Base-by-base conservation (phyloP, 768 basidiomycete species). In the Lactifluus subvellereus region DNA sequence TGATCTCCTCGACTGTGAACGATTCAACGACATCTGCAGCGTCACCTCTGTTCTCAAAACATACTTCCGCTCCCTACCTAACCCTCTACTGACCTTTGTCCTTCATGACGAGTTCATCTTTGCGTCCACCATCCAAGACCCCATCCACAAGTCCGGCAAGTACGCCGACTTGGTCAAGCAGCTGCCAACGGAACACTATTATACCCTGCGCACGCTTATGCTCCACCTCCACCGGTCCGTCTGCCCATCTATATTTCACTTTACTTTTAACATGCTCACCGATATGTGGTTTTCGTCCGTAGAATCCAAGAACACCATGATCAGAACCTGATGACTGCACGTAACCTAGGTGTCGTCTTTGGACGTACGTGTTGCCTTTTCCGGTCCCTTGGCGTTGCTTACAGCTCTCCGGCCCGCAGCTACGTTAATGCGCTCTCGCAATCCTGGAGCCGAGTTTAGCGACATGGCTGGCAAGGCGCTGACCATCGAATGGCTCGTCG, bases 381-480 rank as follows among this genome's bases (percentile, higher is more conserved):
- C 7, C 47, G 50, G 8, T 45, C 10, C 10, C 8, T 9, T 18
- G 13, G 8, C 22, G 6, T 54, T 27, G 11, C 49, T 61, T 30
- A 52, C 38, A 11, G 50, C n/a, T 68, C 6, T 14, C n/a, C n/a
- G 45, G 59, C 57, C 11, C 71, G 2, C 67, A 98, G 95, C 96
- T 11, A 98, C 96, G 0, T 79, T 99, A 20, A 91, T 98, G 87
- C 85, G 91, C 69, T 95, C 96, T 8, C 82, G 84, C 38, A 89
- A 95, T 72, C 86, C 89, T 4, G 80, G 82, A 32, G 84, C 91
- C 18, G 97, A 98, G 76, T 98, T 98, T 77, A 89, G 86, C 70
- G 96, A 99, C 74, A 98, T 98, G 91, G 95, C 92, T 8, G 92
- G 93, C 57, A 98, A 96, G 75, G 92, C 96, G 6, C 81, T 94